Base-by-base conservation (phyloP, 768 basidiomycete species). In the Pulveroboletus ravenelii region DNA sequence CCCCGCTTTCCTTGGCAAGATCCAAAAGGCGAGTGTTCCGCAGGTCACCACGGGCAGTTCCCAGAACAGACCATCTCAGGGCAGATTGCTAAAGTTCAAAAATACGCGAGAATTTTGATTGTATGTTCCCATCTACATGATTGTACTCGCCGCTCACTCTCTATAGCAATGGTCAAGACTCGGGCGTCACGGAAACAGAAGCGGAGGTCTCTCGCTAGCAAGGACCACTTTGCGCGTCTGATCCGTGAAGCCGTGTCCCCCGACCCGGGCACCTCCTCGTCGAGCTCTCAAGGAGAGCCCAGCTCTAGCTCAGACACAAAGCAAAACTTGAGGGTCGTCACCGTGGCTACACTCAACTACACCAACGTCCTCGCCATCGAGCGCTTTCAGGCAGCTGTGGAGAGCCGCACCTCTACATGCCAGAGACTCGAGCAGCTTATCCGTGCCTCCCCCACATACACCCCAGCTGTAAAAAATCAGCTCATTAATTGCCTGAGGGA, bases 341-440 rank as follows among this genome's bases (percentile, higher is more conserved):
- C 35, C 31, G 31, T 35, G 12, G 44, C 41, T 10, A 50, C 60
- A 13, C 49, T 62, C 48, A 52, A 64, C 32, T 64, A 64, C 34
- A 23, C 61, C 23, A 65, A 63, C 10, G 53, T 64, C 40, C 62
- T 64, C 32, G 39, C 55, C 18, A 65, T 65, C 34, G 62, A 64
- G 42, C 61, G 55, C 35, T 64, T 65, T 43, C 61, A 65, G 39
- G 61, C 51, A 10, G 62, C 63, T 10, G 55, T 65, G n/a, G 62
- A 65, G 35, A 55, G 40, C 35, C 63, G 62, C 15, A 50, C 63
- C 17, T 59, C 61, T 47, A 56, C 62, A 18, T 64, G 62, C 45
- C 63, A 62, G 31, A 63, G 55, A 47, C 63, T 64, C n/a, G 62
- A 64, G 35, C 53, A 63, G 18, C 62, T 64, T 43, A 60, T 64